Base-by-base conservation (phyloP, 2,329 filamentous ascomycete genomes). In the Trichoderma arundinaceum region DNA sequence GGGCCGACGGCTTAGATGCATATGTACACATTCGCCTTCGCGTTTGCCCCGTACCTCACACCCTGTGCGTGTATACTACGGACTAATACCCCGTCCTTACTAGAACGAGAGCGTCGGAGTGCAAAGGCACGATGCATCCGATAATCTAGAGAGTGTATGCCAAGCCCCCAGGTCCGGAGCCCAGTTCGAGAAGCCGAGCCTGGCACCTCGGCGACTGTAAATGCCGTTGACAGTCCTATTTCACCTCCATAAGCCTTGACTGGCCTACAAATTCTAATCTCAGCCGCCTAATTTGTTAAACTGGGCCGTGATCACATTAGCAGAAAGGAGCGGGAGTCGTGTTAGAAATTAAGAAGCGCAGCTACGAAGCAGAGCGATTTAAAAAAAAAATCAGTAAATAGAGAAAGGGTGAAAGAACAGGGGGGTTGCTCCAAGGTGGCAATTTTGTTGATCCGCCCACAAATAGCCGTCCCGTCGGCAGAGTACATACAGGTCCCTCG, bases 381-480 rank as follows among this genome's bases (percentile, higher is more conserved):
- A 19, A 12, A 12, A 17, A 12, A 41, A 32, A 41, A 2, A n/a
- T n/a, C n/a, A n/a, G 4, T 1, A 53, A n/a, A 22, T 4, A 17
- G 7, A 38, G 17, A 15, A 7, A 58, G 53, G 53, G 39, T 43
- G 10, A 38, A 3, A 44, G 39, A 38, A 5, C 35, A 41, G 22
- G 10, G 43, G 32, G 44, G 5, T 48, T 38, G n/a, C 28, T 43
- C 59, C 17, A 12, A 53, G 43, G 39, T 43, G 39, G 49, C 48
- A 53, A 53, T 32, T 22, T 33, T 35, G 38, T 17, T 62, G 59
- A 62, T 62, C 59, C 48, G 59, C 48, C 59, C 48, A 62, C 59
- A 62, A 52, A 62, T 62, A 54, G 17, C 59, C 49, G 49, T 63
- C 38, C 59, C 59, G 59, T 44, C 48, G 22, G 48, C 54, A 33